Percentiles rank a stretch among this genome's conserved stretches.
These are phyloP conservation scores for Sporobolus alterniflorus DNA, from an alignment of 202 grass and related monocot genomes.

Conservation along the genomic window DNA sequence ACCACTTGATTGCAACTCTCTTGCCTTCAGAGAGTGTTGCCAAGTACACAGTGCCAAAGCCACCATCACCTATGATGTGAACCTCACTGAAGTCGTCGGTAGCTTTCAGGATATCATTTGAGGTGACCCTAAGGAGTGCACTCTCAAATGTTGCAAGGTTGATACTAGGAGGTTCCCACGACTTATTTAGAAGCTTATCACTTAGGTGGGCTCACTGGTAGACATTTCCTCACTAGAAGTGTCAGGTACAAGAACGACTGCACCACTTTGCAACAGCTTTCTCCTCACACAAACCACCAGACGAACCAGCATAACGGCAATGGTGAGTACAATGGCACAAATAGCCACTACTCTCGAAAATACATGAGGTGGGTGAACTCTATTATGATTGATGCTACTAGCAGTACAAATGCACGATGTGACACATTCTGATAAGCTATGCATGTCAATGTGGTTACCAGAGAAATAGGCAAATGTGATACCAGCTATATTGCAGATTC, in stretches of 20 bases:
- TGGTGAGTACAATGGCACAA: slow-evolving; percentile 40
- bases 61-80: slow-evolving; percentile 77
- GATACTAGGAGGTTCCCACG: slow-evolving; percentile 70
- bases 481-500: slow-evolving; percentile 56
- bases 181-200: slow-evolving; percentile 50
- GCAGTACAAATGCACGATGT: slow-evolving; percentile 43
- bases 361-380: slow-evolving; percentile 31
- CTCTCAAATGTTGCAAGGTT: slow-evolving; percentile 83
- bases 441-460: slow-evolving; percentile 50
- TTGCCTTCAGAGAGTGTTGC: slow-evolving; percentile 54
- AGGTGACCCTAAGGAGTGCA: slow-evolving; percentile 56
- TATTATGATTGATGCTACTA: slow-evolving; percentile 30
- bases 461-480: slow-evolving; percentile 71
- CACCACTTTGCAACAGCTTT: slow-evolving; percentile 45
- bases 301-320: slow-evolving; percentile 44
- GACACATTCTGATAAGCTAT: slow-evolving; percentile 54
- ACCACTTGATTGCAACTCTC: slow-evolving; percentile 75
- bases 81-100: slow-evolving; percentile 69
- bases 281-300: slow-evolving; percentile 44
- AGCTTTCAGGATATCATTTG: slow-evolving; percentile 71
- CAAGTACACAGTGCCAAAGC: slow-evolving; percentile 81
- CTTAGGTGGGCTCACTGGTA: slow-evolving; percentile 46
- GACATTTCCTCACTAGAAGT: slow-evolving; percentile 30
- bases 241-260: slow-evolving; percentile 34
- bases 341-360: slow-evolving; percentile 27